Conservation (phyloP, 257 asterid species). For the Solanum ossicruentum region DNA sequence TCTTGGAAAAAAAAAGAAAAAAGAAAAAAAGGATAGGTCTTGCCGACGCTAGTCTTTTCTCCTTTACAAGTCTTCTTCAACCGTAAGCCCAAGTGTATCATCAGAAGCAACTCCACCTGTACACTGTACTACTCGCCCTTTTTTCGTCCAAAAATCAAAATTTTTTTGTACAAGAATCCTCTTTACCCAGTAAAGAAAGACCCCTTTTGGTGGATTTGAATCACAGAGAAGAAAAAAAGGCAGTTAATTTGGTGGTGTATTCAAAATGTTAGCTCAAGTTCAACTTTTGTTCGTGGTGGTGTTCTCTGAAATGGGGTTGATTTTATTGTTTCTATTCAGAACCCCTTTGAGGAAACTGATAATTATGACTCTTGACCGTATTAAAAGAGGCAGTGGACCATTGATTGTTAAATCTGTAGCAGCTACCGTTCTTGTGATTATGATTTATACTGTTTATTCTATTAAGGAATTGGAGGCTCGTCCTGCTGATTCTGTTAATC, state of each 20-base stretch:
- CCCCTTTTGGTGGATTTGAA: not conserved
- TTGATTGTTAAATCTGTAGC: conserved; percentile 22
- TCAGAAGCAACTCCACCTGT: not conserved
- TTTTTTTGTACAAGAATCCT: not conserved
- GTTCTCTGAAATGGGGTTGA: conserved; percentile 19
- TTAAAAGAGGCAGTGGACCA: conserved; percentile 30
- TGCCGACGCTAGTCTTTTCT: not conserved
- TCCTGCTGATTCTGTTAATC: conserved; percentile 10
- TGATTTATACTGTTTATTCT: conserved; percentile 17
- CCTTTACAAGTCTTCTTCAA: not conserved
- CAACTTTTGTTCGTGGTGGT: conserved; percentile 15
- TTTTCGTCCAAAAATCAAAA: not conserved
- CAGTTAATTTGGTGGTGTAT: not conserved
- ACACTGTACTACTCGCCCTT: not conserved
- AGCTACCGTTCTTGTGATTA: conserved; percentile 14
- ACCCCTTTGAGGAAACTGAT: conserved; percentile 31
- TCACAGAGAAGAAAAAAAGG: not conserved
- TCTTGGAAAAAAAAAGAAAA: too few species aligned
- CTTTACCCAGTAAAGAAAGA: not conserved
- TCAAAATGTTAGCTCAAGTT: conserved; percentile 11
- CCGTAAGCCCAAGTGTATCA: not conserved
- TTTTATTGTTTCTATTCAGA: conserved; percentile 15
- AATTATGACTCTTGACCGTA: conserved; percentile 21
- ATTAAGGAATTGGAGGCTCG: conserved; percentile 12
- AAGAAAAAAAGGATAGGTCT: not conserved